Base-by-base conservation (phyloP, 2,329 filamentous ascomycete genomes). In the Cryphonectria parasitica region DNA sequence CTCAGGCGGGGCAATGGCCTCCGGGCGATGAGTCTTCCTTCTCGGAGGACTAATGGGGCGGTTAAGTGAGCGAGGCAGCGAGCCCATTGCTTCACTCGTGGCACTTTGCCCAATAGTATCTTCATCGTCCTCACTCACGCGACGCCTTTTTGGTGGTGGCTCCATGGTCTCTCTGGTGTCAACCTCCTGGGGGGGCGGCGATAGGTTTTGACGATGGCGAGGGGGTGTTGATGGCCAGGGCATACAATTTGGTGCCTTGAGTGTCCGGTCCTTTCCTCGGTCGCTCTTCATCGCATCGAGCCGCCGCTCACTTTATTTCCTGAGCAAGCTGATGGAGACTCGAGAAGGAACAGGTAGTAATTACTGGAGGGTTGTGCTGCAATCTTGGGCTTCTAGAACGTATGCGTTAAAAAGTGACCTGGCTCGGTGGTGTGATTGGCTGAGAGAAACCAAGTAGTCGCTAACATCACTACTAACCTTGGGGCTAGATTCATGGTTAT, bases 11-110 rank as follows among this genome's bases (percentile, higher is more conserved):
- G 34, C 13, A 19, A 17, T 8, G n/a, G 25, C 41, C 61, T 62
- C n/a, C 22, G 34, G 22, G 0, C 75, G 74, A 39, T 11, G 36
- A 28, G 72, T 76, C 69, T 74, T 81, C 73, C 80, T 83, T 58
- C 62, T 76, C 0, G 85, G 84, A 39, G 86, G 86, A 65, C 85
- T 88, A 66, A 87, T 83, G 10, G 83, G 79, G 25, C 75, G 76
- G 25, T 75, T 75, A 41, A 82, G 77, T 17, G 81, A 81, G 31
- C 72, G 70, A 34, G 76, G 79, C 31, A 73, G 72, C 17, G 72
- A 67, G 11, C 22, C 45, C 1, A 28, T 22, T 36, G 36, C n/a
- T 17, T 45, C 22, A 28, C 11, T 8, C 28, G 63, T 25, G 25
- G 3, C 17, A 11, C 36, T 17, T 17, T 8, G 8, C n/a, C 22